Evolutionary conservation across 1,139 yeast species (phyloP).

Genomic region (Blastobotrys capitulatus): DNA sequence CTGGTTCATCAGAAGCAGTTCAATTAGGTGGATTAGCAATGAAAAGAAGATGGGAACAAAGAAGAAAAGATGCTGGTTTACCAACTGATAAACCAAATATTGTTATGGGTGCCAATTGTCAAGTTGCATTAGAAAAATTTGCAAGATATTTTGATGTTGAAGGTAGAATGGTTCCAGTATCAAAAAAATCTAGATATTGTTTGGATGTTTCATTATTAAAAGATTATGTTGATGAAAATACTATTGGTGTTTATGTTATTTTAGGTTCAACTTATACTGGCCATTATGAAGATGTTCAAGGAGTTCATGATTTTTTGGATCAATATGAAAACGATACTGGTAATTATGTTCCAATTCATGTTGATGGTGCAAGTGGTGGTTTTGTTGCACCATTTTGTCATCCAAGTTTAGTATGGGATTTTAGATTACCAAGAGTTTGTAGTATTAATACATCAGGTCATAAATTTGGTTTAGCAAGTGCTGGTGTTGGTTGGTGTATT

Average conservation of each 20-base stretch:
- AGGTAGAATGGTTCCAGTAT: slow-evolving; percentile 65
- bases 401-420: slow-evolving; percentile 81
- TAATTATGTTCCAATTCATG: slow-evolving; percentile 70
- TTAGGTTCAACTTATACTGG: slow-evolving; percentile 93
- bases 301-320: slow-evolving; percentile 56
- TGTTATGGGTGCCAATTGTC: slow-evolving; percentile 92
- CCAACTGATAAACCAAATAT: slow-evolving; percentile 69
- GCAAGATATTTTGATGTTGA: slow-evolving; percentile 93
- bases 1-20: slow-evolving; percentile 91
- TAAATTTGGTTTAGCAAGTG: slow-evolving; percentile 84
- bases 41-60: slow-evolving; percentile 83
- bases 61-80: slow-evolving; percentile 54
- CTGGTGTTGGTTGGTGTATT: slow-evolving; percentile 89
- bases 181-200: slow-evolving; percentile 53
- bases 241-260: slow-evolving; percentile 86
- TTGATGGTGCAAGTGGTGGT: slow-evolving; percentile 92
- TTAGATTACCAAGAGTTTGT: slow-evolving; percentile 66
- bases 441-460: slow-evolving; percentile 93
- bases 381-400: slow-evolving; percentile 78
- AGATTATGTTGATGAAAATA: slow-evolving; percentile 75
- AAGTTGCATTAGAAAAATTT: slow-evolving; percentile 90
- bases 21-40: slow-evolving; percentile 90
- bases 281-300: slow-evolving; percentile 73
- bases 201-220: slow-evolving; percentile 56
- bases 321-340: slow-evolving; percentile 67